phyloP scores from a whole-genome alignment of 2,329 filamentous ascomycete species.

The Beauveria scarabaeidicola region DNA sequence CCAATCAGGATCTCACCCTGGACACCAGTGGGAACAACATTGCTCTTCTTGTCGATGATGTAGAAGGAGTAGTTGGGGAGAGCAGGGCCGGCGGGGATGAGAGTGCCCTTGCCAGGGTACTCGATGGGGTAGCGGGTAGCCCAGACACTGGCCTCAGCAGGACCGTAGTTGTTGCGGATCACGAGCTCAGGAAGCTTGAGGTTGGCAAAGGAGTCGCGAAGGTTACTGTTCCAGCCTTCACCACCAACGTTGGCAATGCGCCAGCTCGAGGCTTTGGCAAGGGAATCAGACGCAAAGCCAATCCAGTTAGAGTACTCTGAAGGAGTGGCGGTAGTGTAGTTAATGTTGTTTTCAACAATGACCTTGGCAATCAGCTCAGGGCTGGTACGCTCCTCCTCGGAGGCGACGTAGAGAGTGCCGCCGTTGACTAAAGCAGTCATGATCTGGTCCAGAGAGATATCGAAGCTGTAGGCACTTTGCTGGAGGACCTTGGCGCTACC shows the following conservation, averaged over 20 bases:
- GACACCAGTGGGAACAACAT: constrained; percentile 13
- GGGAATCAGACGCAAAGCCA: constrained; percentile 12
- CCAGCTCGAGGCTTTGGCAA: constrained; percentile 15
- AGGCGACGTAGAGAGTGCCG: constrained; percentile 27
- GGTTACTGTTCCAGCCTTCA: constrained; percentile 11
- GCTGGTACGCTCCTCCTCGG: constrained; percentile 24
- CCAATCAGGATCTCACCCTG: constrained; percentile 18
- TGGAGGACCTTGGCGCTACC: constrained; percentile 25
- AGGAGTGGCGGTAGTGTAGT: constrained; percentile 30
- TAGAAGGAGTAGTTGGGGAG: constrained; percentile 29
- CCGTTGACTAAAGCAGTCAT: constrained; percentile 28
- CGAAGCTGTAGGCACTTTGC: constrained; percentile 32
- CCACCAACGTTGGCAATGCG: constrained; percentile 14
- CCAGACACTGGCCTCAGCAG: constrained; percentile 11
- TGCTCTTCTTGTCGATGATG: constrained; percentile 28
- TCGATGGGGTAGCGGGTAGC: constrained; percentile 10
- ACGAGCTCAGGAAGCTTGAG: constrained; percentile 10
- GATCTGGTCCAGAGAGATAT: constrained; percentile 31
- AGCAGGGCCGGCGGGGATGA: constrained; percentile 14
- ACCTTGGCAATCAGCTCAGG: constrained; percentile 25
- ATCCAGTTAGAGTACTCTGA: constrained; percentile 31
- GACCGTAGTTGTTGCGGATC: constrained; percentile 13
- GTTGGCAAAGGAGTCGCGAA: constrained; percentile 12
- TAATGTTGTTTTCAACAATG: constrained; percentile 28
- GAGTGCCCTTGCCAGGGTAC: constrained; percentile 15